These are phyloP conservation scores for Pezicula rhizophila DNA, from an alignment of 2,329 filamentous ascomycete species.

Conservation along the genomic window DNA sequence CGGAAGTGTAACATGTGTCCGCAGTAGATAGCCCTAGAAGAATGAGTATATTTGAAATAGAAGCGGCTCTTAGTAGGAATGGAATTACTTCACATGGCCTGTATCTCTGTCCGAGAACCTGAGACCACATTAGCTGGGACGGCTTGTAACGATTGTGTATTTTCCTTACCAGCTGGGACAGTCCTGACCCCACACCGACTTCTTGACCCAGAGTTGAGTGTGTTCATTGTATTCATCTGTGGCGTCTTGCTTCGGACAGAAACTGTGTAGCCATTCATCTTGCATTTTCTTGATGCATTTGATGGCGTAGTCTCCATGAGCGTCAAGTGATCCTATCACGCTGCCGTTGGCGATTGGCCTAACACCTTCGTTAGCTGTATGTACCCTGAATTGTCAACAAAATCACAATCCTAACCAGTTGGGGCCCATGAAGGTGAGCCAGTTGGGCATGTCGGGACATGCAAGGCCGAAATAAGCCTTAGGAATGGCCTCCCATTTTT, in stretches of 20 bases:
- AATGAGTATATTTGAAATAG: not conserved
- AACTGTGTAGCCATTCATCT: conserved; percentile 38
- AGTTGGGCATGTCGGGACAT: conserved; percentile 4
- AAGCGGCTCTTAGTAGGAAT: not conserved
- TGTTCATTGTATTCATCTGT: conserved; percentile 44
- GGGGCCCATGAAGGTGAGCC: conserved; percentile 4
- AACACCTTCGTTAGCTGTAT: not conserved
- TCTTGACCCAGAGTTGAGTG: conserved; percentile 42
- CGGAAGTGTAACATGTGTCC: not conserved
- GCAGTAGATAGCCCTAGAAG: not conserved
- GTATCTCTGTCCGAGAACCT: not conserved
- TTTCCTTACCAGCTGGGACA: conserved; percentile 12
- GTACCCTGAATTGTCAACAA: not conserved
- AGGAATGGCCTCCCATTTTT: conserved; percentile 7
- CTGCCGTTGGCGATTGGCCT: conserved; percentile 6
- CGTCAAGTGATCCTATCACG: not conserved
- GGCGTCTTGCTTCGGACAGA: conserved; percentile 36
- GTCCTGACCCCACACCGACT: conserved; percentile 39
- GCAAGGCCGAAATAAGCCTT: conserved; percentile 8
- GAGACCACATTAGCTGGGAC: not conserved
- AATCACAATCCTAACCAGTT: not conserved
- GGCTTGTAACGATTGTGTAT: not conserved
- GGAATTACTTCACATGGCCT: not conserved
- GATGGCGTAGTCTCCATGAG: not conserved
- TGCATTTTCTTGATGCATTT: conserved; percentile 23